Evolutionary conservation across 345 rosid genomes (phyloP).

Genomic region (Pistacia atlantica): DNA sequence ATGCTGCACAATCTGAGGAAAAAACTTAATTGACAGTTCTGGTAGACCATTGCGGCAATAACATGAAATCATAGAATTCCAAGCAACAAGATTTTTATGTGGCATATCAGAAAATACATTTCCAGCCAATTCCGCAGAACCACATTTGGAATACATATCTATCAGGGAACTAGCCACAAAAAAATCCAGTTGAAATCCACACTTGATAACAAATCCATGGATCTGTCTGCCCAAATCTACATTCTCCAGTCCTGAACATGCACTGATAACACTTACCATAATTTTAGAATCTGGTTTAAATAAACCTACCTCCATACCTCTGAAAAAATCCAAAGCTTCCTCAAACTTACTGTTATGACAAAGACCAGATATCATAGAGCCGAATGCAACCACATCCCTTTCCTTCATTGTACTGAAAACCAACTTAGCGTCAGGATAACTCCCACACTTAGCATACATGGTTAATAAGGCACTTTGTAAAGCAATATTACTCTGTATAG

Average conservation of each 20-base stretch:
- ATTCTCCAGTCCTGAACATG: conserved; percentile 60
- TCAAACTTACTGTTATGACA: conserved; percentile 55
- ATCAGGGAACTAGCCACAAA: conserved; percentile 69
- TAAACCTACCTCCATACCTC: conserved; percentile 47
- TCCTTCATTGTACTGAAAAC: conserved; percentile 50
- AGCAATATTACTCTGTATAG: conserved; percentile 37
- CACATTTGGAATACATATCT: conserved; percentile 79
- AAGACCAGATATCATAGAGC: conserved; percentile 73
- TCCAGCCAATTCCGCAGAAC: conserved; percentile 57
- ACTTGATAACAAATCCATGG: conserved; percentile 60
- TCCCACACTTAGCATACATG: conserved; percentile 58
- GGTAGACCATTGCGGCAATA: conserved; percentile 61
- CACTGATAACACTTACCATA: conserved; percentile 55
- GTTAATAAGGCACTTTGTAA: conserved; percentile 58
- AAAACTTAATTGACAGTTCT: conserved; percentile 53
- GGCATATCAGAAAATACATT: conserved; percentile 54
- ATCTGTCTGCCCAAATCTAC: conserved; percentile 42
- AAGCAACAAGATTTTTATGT: conserved; percentile 56
- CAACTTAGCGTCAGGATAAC: conserved; percentile 42
- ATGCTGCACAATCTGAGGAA: conserved; percentile 40
- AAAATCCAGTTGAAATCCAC: conserved; percentile 52
- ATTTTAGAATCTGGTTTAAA: conserved; percentile 62
- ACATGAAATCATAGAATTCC: conserved; percentile 83
- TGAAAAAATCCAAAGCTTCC: conserved; percentile 54
- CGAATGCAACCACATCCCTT: conserved; percentile 71